Evolutionary conservation across 305 asterid species (phyloP).

Genomic region (Ilex paraguariensis): DNA sequence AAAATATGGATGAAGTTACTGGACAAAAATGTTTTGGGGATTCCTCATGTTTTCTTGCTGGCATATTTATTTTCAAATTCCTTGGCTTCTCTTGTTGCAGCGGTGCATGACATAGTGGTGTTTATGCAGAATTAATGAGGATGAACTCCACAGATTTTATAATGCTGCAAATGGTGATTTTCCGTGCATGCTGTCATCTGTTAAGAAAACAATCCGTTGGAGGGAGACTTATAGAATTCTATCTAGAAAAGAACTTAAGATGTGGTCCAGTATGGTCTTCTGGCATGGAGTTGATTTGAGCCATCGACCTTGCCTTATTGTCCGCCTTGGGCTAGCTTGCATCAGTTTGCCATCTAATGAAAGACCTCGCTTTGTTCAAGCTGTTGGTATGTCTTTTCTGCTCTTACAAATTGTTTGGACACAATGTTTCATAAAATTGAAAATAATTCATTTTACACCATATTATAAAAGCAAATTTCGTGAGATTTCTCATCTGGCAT

Average conservation of each 20-base stretch:
- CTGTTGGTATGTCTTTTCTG: conserved; percentile 57
- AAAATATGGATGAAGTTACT: no score
- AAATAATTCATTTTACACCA: no score
- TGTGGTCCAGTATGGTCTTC: conserved; percentile 83
- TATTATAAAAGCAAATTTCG: neutral
- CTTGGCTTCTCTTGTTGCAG: conserved; percentile 16
- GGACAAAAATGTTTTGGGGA: no score
- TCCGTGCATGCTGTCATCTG: conserved; percentile 47
- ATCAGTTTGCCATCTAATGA: conserved; percentile 53
- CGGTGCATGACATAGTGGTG: conserved; percentile 30
- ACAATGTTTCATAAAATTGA: neutral
- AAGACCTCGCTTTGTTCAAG: conserved; percentile 85
- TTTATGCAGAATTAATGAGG: conserved; percentile 56
- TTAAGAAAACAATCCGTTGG: conserved; percentile 86
- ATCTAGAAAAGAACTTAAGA: conserved; percentile 69
- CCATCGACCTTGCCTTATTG: conserved; percentile 65
- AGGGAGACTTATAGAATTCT: conserved; percentile 84
- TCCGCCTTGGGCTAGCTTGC: conserved; percentile 91
- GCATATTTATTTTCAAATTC: conserved; percentile 1
- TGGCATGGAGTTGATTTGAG: conserved; percentile 91
- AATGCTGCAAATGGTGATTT: conserved; percentile 67
- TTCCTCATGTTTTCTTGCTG: neutral
- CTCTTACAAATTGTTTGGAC: conserved; percentile 1
- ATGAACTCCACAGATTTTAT: conserved; percentile 74
- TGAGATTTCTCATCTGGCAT: neutral